Conservation (phyloP, 495 filamentous ascomycete species). For the Patellaria atrata region DNA sequence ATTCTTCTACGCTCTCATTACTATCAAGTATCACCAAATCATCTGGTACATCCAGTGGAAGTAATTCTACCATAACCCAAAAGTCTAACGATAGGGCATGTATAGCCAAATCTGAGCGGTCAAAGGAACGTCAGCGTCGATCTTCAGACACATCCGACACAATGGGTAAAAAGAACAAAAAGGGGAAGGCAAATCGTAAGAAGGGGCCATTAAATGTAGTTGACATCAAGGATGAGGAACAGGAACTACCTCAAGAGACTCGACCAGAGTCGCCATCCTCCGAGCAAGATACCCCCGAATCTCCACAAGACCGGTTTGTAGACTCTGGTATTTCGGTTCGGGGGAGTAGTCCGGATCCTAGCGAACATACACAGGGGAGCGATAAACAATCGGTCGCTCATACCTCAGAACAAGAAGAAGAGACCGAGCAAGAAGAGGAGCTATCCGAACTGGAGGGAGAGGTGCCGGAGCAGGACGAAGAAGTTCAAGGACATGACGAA, state of each 20-base stretch:
- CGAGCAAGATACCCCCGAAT: constrained; percentile 6
- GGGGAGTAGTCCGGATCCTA: constrained; percentile 13
- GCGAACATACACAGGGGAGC: constrained; percentile 1
- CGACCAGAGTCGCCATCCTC: constrained; percentile 10
- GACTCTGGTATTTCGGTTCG: constrained; percentile 14
- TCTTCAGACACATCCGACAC: too few relatives aligned
- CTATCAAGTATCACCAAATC: constrained; percentile 21
- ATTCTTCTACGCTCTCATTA: constrained; percentile 26
- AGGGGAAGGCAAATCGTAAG: neutral
- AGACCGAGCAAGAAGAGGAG: constrained; percentile 15
- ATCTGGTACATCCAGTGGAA: constrained; percentile 25
- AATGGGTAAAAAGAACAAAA: neutral
- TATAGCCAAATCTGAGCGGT: constrained; percentile 5
- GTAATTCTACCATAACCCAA: constrained; percentile 28
- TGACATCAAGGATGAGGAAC: constrained; percentile 12
- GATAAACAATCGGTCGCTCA: too few relatives aligned
- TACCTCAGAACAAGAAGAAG: constrained; percentile 3
- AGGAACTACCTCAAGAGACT: too few relatives aligned
- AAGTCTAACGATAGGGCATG: constrained; percentile 20
- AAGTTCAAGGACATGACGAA: constrained; percentile 5
- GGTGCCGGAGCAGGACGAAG: constrained; percentile 2
- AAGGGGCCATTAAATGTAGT: constrained; percentile 15
- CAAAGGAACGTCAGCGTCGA: constrained; percentile 11
- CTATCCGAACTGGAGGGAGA: constrained; percentile 15
- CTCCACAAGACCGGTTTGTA: constrained; percentile 16